Evolutionary conservation across 257 asterid species (phyloP).

Genomic region (Buddleja alternifolia): DNA sequence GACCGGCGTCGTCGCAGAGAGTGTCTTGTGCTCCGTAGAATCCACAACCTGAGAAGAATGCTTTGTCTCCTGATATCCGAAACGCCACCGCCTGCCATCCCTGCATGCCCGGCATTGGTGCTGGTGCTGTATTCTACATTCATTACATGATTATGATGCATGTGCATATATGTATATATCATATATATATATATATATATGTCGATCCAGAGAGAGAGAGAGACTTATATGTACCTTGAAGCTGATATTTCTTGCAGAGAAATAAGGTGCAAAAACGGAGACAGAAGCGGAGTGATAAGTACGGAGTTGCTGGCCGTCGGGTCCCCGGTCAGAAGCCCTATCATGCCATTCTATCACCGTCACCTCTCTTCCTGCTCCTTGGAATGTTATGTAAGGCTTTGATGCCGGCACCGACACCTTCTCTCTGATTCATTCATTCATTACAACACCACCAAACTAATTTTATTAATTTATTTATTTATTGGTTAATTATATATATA

Average conservation of each 20-base stretch:
- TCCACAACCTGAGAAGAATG: constrained; percentile 84
- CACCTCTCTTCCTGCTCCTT: constrained; percentile 77
- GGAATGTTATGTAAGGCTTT: constrained; percentile 75
- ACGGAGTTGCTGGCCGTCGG: constrained; percentile 86
- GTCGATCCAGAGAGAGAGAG: background rate
- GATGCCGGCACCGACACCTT: constrained; percentile 84
- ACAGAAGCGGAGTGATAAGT: constrained; percentile 90
- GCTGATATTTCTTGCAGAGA: constrained; percentile 82
- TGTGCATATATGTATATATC: background rate
- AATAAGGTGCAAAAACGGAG: constrained; percentile 63
- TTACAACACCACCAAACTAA: background rate
- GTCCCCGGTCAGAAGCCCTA: constrained; percentile 76
- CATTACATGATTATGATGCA: background rate
- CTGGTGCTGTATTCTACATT: constrained; percentile 88
- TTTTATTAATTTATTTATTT: too few species aligned
- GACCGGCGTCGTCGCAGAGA: constrained; percentile 90
- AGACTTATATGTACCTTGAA: constrained; percentile 56
- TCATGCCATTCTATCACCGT: constrained; percentile 93
- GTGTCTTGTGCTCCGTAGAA: constrained; percentile 95
- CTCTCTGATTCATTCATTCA: constrained; percentile 57
- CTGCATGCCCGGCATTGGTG: constrained; percentile 89
- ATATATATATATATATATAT: background rate
- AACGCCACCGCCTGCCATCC: constrained; percentile 98
- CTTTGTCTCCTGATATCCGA: constrained; percentile 88
- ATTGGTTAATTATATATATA: too few species aligned